phyloP scores from a whole-genome alignment of 805 yeast species.

The Diddensiella transvaalensis region DNA sequence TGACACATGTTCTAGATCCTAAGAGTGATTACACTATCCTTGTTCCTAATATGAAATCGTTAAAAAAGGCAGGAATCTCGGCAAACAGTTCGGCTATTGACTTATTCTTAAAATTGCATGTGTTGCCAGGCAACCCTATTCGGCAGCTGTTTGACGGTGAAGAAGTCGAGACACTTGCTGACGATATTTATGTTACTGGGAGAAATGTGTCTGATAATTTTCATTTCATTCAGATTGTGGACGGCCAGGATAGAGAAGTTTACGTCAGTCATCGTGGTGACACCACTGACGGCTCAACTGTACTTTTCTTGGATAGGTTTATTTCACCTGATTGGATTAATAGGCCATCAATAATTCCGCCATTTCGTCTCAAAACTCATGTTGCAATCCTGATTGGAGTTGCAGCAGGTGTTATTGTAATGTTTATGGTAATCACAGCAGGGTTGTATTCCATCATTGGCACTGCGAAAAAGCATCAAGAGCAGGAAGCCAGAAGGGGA shows the following conservation, averaged over 20 bases:
- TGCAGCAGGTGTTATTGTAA: slow-evolving; percentile 26
- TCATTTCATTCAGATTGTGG: slow-evolving; percentile 24
- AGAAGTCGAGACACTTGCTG: slow-evolving; percentile 24
- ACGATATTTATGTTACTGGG: slow-evolving; percentile 18
- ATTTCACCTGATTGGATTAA: slow-evolving; percentile 34
- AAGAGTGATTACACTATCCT: slow-evolving; percentile 54
- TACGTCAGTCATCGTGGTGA: slow-evolving; percentile 27
- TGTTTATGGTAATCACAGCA: slow-evolving; percentile 15
- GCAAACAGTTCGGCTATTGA: slow-evolving; percentile 42
- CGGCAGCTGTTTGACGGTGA: slow-evolving; percentile 22
- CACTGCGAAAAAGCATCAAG: slow-evolving; percentile 5
- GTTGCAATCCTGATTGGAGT: slow-evolving; percentile 32
- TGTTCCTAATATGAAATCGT: slow-evolving; percentile 62
- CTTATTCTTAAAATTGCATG: slow-evolving; percentile 62
- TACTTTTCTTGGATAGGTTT: slow-evolving; percentile 32
- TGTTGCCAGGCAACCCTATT: slow-evolving; percentile 55
- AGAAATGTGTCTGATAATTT: slow-evolving; percentile 25
- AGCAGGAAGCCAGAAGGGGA: slow-evolving; percentile 1
- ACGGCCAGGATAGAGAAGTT: slow-evolving; percentile 24
- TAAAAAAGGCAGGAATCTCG: slow-evolving; percentile 45
- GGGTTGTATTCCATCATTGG: slow-evolving; percentile 16
- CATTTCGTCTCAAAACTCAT: slow-evolving; percentile 29
- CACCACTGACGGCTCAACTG: slow-evolving; percentile 27
- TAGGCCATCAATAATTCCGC: slow-evolving; percentile 22
- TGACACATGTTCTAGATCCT: slow-evolving; percentile 42